Evolutionary conservation across 2,329 filamentous ascomycete genomes (phyloP), one percentile per base, ranked within the genome.

Genomic region (Fusarium sp.): DNA sequence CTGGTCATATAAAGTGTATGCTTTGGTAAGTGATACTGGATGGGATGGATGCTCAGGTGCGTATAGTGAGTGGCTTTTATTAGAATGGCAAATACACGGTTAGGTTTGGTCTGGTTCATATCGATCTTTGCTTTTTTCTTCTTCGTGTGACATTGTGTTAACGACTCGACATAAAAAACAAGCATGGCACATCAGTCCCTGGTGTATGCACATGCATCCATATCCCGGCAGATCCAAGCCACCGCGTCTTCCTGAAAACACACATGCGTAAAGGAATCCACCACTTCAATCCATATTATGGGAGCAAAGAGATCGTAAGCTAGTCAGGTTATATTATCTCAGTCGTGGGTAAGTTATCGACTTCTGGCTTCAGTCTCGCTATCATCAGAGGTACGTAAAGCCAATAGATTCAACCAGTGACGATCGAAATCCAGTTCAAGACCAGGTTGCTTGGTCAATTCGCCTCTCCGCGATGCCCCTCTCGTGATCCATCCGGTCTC

Each of bases 251-350:
- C 38, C 13, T n/a, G 13, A 16, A 18, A 44, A n/a, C 24, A 46
- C 32, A 30, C 22, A 44, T 24, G 24, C 16, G 20, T 20, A 32
- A 30, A 47, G 29, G 8, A 44, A 32, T 49, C 24, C 27, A 34
- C 47, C 30, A 38, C n/a, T 20, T 18, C 13, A 27, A 25, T 60
- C 62, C 34, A 18, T n/a, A 6, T 15, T 38, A 6, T 18, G 13
- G 22, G 29, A n/a, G 18, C 29, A 27, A 16, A 12, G 16, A n/a
- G 34, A 27, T 43, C 32, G 27, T 34, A 29, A 53, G 34, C 40
- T 61, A n/a, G 38, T 53, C 38, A 49, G 45, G 32, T 80, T 24
- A 77, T 81, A 68, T 78, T 79, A 79, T 52, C 76, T 65, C 78
- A 68, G 62, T 71, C 67, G 67, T 76, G 73, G 74, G 75, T 75